phyloP scores from a whole-genome alignment of 192 early-diverging fungal species.

The Linnemannia zychae region DNA sequence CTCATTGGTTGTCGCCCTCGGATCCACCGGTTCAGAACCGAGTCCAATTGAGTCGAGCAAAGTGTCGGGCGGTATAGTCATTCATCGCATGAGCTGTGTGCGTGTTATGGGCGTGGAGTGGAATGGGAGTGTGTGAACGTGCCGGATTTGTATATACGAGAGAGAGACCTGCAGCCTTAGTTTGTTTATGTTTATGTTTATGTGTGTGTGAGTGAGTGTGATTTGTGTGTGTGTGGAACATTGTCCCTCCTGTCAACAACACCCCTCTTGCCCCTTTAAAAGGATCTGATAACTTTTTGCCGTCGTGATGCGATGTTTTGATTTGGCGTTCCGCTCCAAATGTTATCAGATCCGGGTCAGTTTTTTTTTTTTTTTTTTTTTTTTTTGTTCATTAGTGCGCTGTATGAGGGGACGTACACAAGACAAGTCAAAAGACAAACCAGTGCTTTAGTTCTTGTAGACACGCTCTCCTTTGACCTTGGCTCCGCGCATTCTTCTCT shows the following conservation, averaged over 20 bases:
- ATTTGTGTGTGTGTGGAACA: background rate
- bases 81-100: too few species aligned
- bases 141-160: background rate
- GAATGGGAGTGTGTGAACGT: too few species aligned
- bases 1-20: too few species aligned
- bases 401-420: background rate
- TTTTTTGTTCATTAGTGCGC: background rate
- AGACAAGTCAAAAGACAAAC: too few species aligned
- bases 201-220: background rate
- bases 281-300: slow-evolving; percentile 23
- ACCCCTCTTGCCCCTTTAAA: background rate
- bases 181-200: background rate
- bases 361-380: slow-evolving; percentile 19
- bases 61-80: too few species aligned
- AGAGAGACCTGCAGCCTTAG: background rate
- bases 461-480: too few species aligned
- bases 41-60: too few species aligned
- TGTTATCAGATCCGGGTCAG: slow-evolving; percentile 47
- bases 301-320: background rate
- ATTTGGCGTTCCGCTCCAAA: slow-evolving; percentile 21
- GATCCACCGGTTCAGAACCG: too few species aligned
- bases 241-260: background rate
- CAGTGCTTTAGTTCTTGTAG: too few species aligned
- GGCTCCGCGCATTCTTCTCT: too few species aligned
- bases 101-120: too few species aligned